These are phyloP conservation scores for Penicillium roqueforti DNA, from an alignment of 495 filamentous ascomycete species.

Conservation along the genomic window DNA sequence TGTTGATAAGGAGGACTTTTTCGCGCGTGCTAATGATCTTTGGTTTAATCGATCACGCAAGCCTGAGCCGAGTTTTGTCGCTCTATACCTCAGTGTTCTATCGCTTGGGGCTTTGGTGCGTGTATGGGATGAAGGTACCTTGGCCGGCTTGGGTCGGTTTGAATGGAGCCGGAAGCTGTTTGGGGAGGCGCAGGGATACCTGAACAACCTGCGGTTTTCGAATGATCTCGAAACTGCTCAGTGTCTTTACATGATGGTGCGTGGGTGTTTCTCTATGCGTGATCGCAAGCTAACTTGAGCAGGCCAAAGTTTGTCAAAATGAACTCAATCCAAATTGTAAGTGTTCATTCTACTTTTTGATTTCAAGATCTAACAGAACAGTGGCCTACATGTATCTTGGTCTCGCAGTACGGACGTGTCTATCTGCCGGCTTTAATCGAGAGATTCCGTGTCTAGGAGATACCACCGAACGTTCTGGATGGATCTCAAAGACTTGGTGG, in stretches of 20 bases:
- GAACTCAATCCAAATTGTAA: conserved; percentile 41
- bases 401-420: conserved; percentile 38
- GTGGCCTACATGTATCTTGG: conserved; percentile 47
- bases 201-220: conserved; percentile 36
- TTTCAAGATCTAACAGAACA: conserved; percentile 9
- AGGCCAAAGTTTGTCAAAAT: conserved; percentile 45
- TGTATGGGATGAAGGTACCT: conserved; percentile 36
- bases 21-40: conserved; percentile 34
- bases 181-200: conserved; percentile 35
- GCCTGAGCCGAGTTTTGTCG: conserved; percentile 37
- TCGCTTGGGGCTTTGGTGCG: conserved; percentile 38
- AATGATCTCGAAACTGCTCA: conserved; percentile 42
- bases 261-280: background rate
- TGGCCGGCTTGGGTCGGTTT: conserved; percentile 37
- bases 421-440: conserved; percentile 41
- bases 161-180: conserved; percentile 45
- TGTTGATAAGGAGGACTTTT: conserved; percentile 40
- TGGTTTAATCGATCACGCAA: conserved; percentile 33
- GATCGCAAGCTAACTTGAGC: background rate
- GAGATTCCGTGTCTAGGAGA: conserved; percentile 33
- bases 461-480: conserved; percentile 25
- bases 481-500: conserved; percentile 46
- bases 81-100: conserved; percentile 38
- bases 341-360: background rate
- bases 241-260: conserved; percentile 40